phyloP scores from a whole-genome alignment of 495 filamentous ascomycete species.

The Lasiosphaeria miniovina region DNA sequence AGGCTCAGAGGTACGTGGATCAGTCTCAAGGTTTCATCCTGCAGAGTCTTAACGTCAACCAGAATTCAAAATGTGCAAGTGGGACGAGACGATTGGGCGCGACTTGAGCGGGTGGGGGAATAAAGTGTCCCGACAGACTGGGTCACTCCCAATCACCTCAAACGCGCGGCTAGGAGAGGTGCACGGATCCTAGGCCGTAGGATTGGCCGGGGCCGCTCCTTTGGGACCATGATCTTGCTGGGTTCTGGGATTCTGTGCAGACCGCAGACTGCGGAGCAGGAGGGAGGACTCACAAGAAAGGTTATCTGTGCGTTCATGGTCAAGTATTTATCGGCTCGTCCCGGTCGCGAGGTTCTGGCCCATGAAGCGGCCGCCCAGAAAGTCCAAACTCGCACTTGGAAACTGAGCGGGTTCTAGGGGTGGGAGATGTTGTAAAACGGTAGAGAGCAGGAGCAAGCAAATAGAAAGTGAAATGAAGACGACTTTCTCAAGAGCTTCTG shows the following conservation, averaged over 20 bases:
- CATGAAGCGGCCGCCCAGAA: no score
- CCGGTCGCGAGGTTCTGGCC: no score
- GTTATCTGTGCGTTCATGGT: constrained; percentile 56
- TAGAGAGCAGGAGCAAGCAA: no score
- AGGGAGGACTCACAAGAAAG: constrained; percentile 47
- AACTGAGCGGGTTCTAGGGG: no score
- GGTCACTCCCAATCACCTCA: not conserved
- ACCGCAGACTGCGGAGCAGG: not conserved
- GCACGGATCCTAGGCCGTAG: not conserved
- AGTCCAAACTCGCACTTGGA: no score
- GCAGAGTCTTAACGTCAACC: not conserved
- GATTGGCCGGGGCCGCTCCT: not conserved
- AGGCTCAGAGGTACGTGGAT: constrained; percentile 86
- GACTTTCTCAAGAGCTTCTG: no score
- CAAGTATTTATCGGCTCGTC: not conserved
- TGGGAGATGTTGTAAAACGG: no score
- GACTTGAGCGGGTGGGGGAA: no score
- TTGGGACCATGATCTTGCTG: not conserved
- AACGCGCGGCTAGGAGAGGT: not conserved
- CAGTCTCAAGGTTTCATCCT: constrained; percentile 85
- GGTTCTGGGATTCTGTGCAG: not conserved
- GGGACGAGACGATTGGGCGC: not conserved
- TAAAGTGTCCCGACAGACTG: not conserved
- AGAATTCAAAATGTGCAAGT: not conserved
- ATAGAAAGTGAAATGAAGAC: no score